These are phyloP conservation scores for Russula brevipes DNA, from an alignment of 768 basidiomycete genomes.

Conservation along the genomic window DNA sequence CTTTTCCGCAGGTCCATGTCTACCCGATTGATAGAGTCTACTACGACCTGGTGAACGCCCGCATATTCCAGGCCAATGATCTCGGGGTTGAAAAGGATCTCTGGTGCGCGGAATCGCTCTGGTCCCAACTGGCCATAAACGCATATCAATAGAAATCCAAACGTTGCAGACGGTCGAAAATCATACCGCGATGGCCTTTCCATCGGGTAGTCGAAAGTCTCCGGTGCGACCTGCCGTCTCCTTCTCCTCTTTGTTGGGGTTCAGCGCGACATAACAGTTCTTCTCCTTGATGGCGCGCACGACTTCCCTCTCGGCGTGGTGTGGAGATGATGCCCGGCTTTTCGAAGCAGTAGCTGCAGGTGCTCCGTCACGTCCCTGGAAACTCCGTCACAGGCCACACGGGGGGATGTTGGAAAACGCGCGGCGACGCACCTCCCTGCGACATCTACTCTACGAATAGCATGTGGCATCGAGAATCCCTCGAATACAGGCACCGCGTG, in stretches of 20 bases:
- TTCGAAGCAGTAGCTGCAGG: slow-evolving; percentile 88
- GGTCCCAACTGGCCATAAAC: slow-evolving; percentile 64
- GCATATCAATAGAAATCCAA: not conserved
- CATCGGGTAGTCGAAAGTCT: slow-evolving; percentile 91
- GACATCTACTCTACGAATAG: slow-evolving; percentile 91
- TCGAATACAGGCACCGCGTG: slow-evolving; percentile 99
- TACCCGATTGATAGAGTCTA: slow-evolving; percentile 95
- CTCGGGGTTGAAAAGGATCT: slow-evolving; percentile 97
- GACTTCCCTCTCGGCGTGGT: slow-evolving; percentile 97
- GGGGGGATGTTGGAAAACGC: not conserved
- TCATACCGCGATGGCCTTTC: slow-evolving; percentile 67
- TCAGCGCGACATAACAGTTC: slow-evolving; percentile 90
- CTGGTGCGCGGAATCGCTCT: slow-evolving; percentile 95
- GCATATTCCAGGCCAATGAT: slow-evolving; percentile 94
- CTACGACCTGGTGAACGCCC: slow-evolving; percentile 96
- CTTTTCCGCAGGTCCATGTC: slow-evolving; percentile 95
- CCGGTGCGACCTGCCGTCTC: slow-evolving; percentile 67
- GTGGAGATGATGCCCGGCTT: slow-evolving; percentile 90
- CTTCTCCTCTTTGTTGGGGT: slow-evolving; percentile 94
- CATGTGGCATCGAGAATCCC: slow-evolving; percentile 98
- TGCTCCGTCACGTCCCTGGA: slow-evolving; percentile 93
- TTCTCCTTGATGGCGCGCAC: slow-evolving; percentile 98
- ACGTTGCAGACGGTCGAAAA: slow-evolving; percentile 17
- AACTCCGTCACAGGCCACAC: slow-evolving; percentile 7
- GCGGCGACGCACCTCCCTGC: slow-evolving; percentile 71